Evolutionary conservation across 257 asterid genomes (phyloP), one percentile per base, ranked within the genome.

Genomic region (Ilex asprella): DNA sequence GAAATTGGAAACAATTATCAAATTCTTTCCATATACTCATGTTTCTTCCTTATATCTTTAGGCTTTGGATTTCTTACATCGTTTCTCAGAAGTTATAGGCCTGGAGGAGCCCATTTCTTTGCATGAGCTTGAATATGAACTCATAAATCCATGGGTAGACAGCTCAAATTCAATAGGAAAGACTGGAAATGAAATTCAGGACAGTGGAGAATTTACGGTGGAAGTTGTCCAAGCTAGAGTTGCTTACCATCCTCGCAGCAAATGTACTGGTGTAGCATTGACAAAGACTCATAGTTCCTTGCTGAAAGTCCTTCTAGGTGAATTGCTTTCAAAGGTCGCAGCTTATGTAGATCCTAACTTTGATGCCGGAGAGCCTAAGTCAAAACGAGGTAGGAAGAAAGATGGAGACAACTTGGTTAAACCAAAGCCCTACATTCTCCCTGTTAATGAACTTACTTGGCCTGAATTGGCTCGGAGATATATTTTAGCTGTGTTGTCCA

Each of bases 401-500:
- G 97, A 89, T 78, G 68, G 76, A 31, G 96, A 89, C 27, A 74
- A 68, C 63, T 69, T 78, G 60, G 87, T 91, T 63, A 79, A 81
- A 71, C 67, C 84, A 54, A 81, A 77, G 73, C 84, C 79, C 54
- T 88, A 85, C 47, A 78, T 84, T 84, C 81, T 85, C 66, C 95
- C 97, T 30, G 69, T 93, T 14, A 93, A 93, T 79, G 94, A 76
- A 71, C 79, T 93, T 68, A 89, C 99, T 1, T 93, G 97, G 99
- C 97, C 85, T 59, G 99, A 93, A 86, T 77, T 93, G 57, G 86
- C 95, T 56, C 82, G 99, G 73, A 82, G 99, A 67, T 89, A 82
- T 66, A 82, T 84, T 69, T 65, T 85, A 72, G 93, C 96, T 32
- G 84, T 89, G 59, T 65, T 85, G 49, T 73, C 94, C 43, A 84